Percentiles rank a stretch among this genome's conserved stretches.
These are phyloP conservation scores for Dactylellina leptospora DNA, from an alignment of 2,329 filamentous ascomycete species.

Conservation along the genomic window DNA sequence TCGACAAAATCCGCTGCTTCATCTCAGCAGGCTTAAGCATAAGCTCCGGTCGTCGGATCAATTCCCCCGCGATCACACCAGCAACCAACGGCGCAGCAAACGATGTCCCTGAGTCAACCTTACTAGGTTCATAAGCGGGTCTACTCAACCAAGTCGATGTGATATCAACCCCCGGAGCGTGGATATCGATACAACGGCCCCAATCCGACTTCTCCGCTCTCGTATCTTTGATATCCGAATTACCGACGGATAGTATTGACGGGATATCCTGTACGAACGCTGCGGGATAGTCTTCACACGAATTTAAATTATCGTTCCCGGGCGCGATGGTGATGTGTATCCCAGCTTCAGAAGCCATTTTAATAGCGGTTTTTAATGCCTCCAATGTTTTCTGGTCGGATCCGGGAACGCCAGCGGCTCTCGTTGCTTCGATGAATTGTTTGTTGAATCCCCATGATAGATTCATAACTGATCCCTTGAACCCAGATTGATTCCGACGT, in stretches of 20 bases:
- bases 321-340: slow-evolving; percentile 21
- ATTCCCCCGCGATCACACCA: slow-evolving; percentile 13
- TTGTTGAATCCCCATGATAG: slow-evolving; percentile 19
- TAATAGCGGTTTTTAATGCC: not conserved
- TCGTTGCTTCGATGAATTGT: not conserved
- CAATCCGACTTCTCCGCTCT: slow-evolving; percentile 8
- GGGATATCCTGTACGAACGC: slow-evolving; percentile 4
- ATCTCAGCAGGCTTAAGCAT: not conserved
- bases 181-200: slow-evolving; percentile 13
- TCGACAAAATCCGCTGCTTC: slow-evolving; percentile 12
- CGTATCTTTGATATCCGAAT: slow-evolving; percentile 34
- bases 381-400: slow-evolving; percentile 2
- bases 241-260: slow-evolving; percentile 1
- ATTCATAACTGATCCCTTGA: slow-evolving; percentile 36
- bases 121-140: not conserved
- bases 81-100: not conserved
- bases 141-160: not conserved
- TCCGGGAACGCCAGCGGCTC: slow-evolving; percentile 2
- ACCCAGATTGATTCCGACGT: slow-evolving; percentile 11
- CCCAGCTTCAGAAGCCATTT: slow-evolving; percentile 13
- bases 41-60: slow-evolving; percentile 8
- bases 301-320: not conserved
- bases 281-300: slow-evolving; percentile 7
- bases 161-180: slow-evolving; percentile 13
- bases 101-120: not conserved